Conservation (phyloP, 1,284 basidiomycete species). For the Cystobasidium sp. region DNA sequence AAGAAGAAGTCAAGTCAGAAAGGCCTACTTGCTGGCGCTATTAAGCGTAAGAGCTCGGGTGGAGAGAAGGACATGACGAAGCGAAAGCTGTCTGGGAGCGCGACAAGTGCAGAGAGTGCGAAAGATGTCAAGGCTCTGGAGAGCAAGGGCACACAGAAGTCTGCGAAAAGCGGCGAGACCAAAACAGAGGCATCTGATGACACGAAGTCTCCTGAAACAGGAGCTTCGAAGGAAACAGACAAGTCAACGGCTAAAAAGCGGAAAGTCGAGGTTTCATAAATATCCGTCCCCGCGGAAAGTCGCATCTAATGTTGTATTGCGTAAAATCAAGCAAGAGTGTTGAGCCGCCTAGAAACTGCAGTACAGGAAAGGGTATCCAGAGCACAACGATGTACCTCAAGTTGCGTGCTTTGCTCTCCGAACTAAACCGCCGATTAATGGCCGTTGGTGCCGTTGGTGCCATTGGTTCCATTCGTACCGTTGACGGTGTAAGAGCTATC, state of each 20-base stretch:
- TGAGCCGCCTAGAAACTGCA: neutral
- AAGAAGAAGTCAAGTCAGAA: conserved; percentile 39
- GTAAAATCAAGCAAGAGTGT: neutral
- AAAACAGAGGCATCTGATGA: neutral
- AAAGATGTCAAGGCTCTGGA: neutral
- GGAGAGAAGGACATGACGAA: conserved; percentile 15
- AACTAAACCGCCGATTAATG: neutral
- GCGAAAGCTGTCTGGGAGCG: conserved; percentile 23
- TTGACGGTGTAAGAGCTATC: conserved; percentile 20
- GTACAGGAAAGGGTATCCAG: too few species aligned
- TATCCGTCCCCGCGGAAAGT: neutral
- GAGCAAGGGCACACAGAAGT: neutral
- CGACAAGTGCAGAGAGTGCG: neutral
- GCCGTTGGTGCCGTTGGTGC: conserved; percentile 17
- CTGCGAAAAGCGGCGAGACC: neutral
- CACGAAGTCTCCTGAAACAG: too few species aligned
- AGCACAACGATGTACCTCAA: neutral
- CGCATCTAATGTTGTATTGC: conserved; percentile 19
- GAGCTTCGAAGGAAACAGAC: too few species aligned
- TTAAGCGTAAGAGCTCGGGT: conserved; percentile 40
- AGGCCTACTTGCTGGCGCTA: conserved; percentile 41
- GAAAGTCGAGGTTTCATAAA: neutral
- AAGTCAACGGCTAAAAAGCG: neutral
- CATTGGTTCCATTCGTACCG: conserved; percentile 23
- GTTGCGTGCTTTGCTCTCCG: neutral